Conservation (phyloP, 2,329 filamentous ascomycete genomes). For the Coniochaeta ligniaria region DNA sequence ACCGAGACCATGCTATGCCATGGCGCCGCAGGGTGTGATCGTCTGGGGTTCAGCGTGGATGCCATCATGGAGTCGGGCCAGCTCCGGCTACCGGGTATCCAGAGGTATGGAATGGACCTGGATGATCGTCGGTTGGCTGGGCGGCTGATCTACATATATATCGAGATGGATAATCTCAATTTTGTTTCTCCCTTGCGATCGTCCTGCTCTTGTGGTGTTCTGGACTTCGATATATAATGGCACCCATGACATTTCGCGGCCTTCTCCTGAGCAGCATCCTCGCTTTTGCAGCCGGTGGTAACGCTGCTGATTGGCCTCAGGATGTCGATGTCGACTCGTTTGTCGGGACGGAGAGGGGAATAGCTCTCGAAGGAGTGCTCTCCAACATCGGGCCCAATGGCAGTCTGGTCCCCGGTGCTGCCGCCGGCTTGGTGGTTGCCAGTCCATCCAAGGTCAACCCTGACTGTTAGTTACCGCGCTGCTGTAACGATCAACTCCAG, state of each 20-base stretch:
- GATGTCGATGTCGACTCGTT: conserved; percentile 24
- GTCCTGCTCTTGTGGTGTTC: neutral
- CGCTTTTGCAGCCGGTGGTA: neutral
- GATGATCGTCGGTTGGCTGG: neutral
- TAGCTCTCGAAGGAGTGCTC: conserved; percentile 43
- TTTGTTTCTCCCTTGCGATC: neutral
- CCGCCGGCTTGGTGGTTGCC: conserved; percentile 46
- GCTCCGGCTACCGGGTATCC: neutral
- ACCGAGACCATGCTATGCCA: neutral
- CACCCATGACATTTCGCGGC: neutral
- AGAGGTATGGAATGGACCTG: neutral
- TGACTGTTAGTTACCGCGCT: conserved; percentile 37
- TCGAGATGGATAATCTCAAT: neutral
- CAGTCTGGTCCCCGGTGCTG: conserved; percentile 36
- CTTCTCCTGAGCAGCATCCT: neutral
- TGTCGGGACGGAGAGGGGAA: conserved; percentile 39
- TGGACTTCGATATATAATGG: neutral
- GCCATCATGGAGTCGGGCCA: neutral
- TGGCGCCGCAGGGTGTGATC: neutral
- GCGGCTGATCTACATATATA: neutral
- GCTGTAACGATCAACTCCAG: neutral
- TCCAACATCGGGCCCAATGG: conserved; percentile 52
- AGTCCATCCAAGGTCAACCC: conserved; percentile 44
- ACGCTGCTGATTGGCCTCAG: neutral
- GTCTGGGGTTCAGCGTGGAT: neutral